phyloP scores from a whole-genome alignment of 345 rosid genomes.

The Ceriops decandra region DNA sequence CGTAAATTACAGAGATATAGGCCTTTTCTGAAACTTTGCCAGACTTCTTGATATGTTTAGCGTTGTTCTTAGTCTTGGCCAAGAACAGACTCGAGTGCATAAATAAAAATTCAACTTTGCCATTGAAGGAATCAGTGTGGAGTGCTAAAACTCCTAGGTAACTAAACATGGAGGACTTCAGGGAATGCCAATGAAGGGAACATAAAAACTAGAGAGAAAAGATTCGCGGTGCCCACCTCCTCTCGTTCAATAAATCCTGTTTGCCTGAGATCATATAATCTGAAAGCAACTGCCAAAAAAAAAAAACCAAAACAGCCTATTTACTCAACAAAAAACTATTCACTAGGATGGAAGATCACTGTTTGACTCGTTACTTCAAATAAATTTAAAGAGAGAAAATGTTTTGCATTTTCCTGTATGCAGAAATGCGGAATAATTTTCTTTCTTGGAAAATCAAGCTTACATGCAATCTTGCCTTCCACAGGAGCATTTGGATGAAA shows the following conservation, averaged over 20 bases:
- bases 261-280: conserved; percentile 70
- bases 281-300: conserved; percentile 74
- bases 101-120: background rate
- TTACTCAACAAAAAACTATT: conserved; percentile 4
- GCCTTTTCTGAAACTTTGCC: too few relatives aligned
- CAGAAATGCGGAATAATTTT: background rate
- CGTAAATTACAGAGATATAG: too few relatives aligned
- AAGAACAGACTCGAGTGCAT: too few relatives aligned
- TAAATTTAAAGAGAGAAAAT: background rate
- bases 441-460: conserved; percentile 16
- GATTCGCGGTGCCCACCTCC: conserved; percentile 49
- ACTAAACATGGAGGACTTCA: background rate
- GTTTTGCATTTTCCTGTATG: background rate
- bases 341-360: background rate
- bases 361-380: background rate
- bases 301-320: background rate
- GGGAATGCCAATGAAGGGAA: background rate
- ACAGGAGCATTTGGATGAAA: conserved; percentile 77
- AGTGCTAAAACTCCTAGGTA: background rate
- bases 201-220: background rate
- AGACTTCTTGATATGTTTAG: too few relatives aligned
- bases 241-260: conserved; percentile 87
- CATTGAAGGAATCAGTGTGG: background rate
- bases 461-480: conserved; percentile 68
- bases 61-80: too few relatives aligned